A percentile compares a stretch with the other conserved stretches of the same genome.
Evolutionary conservation across 2,329 filamentous ascomycete species (phyloP).

Genomic region (Lachnellula occidentalis): DNA sequence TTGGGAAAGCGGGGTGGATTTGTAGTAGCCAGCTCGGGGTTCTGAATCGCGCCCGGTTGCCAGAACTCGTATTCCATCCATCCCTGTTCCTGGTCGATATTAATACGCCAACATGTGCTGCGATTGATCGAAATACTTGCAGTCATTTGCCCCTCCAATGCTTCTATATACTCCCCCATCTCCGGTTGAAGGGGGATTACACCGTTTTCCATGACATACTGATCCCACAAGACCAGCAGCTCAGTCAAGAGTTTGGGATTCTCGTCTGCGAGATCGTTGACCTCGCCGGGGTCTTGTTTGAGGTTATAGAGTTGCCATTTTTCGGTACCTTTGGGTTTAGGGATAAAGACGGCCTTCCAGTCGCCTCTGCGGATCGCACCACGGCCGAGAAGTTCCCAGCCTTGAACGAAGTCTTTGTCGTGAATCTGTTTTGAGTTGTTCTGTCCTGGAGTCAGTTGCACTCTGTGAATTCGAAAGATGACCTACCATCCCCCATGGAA

Average conservation of each 20-base stretch:
- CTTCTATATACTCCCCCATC: constrained; percentile 51
- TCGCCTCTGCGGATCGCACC: no score
- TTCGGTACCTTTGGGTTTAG: no score
- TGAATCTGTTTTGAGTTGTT: constrained; percentile 42
- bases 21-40: constrained; percentile 2
- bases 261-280: constrained; percentile 38
- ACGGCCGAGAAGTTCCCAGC: no score
- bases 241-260: constrained; percentile 40
- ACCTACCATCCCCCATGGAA: no score
- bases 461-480: constrained; percentile 52
- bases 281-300: constrained; percentile 44
- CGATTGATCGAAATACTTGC: no score
- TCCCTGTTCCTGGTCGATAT: constrained; percentile 42
- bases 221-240: constrained; percentile 49
- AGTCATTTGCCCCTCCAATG: constrained; percentile 58
- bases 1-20: no score
- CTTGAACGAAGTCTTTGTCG: no score
- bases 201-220: constrained; percentile 53
- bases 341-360: no score
- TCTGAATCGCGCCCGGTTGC: constrained; percentile 41
- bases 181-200: constrained; percentile 54
- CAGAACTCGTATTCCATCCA: constrained; percentile 65
- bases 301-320: no score
- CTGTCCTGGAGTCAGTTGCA: constrained; percentile 50
- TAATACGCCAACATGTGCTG: no score